Conservation (phyloP, 2,329 filamentous ascomycete genomes). For the Kalmusia sp. region DNA sequence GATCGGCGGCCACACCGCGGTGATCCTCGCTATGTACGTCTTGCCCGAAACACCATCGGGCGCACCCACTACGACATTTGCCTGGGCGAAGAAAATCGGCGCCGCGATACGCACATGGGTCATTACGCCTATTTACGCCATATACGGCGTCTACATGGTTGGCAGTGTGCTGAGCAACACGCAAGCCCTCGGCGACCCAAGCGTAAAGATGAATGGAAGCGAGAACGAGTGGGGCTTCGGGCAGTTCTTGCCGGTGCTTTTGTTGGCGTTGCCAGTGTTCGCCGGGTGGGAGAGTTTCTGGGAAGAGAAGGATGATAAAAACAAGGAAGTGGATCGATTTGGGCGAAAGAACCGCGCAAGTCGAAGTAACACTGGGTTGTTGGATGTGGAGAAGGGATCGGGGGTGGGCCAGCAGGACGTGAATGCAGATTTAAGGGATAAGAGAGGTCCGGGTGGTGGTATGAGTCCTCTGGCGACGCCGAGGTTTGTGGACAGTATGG, state of each 20-base stretch:
- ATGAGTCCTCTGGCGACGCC: background rate
- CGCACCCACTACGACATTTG: conserved; percentile 14
- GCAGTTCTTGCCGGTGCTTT: conserved; percentile 36
- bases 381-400: conserved; percentile 1
- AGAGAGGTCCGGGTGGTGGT: background rate
- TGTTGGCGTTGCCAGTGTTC: conserved; percentile 39
- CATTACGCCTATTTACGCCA: conserved; percentile 37
- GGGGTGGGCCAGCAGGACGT: background rate
- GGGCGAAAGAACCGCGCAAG: conserved; percentile 18
- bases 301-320: conserved; percentile 13
- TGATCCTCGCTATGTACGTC: conserved; percentile 41
- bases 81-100: conserved; percentile 25
- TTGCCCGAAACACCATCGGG: conserved; percentile 18
- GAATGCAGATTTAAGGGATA: too few relatives aligned
- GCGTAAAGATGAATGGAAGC: conserved; percentile 26
- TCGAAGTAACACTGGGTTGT: conserved; percentile 2
- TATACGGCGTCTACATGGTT: conserved; percentile 38
- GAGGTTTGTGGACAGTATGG: conserved; percentile 1
- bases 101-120: conserved; percentile 37
- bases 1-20: conserved; percentile 35
- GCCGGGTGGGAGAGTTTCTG: conserved; percentile 41
- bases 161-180: conserved; percentile 27
- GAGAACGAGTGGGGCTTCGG: conserved; percentile 40
- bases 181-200: conserved; percentile 32
- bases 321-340: background rate